Percentiles rank a stretch among this genome's conserved stretches.
Evolutionary conservation across 768 basidiomycete species (phyloP).

Genomic region (Ephemerocybe angulata): DNA sequence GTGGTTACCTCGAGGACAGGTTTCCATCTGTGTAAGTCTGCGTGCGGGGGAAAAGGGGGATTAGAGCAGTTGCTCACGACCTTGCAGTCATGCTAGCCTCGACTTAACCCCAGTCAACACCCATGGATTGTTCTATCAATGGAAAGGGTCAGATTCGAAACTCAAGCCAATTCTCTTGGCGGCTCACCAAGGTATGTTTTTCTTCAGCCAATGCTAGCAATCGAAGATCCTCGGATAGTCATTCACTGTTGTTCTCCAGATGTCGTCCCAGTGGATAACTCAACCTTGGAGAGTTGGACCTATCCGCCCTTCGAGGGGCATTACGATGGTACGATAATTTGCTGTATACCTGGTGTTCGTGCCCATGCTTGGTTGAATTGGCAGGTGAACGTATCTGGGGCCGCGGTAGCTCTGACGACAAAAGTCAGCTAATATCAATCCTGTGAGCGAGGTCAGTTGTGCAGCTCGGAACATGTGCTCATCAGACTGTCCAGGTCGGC

Average conservation of each 20-base stretch:
- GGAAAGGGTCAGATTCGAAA: conserved; percentile 13
- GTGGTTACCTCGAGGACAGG: conserved; percentile 22
- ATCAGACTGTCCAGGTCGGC: conserved; percentile 10
- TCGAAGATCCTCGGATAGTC: neutral
- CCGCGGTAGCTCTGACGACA: conserved; percentile 28
- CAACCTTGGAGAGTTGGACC: conserved; percentile 25
- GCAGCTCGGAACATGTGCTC: neutral
- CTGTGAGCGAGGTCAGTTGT: too few species aligned
- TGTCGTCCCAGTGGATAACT: conserved; percentile 15
- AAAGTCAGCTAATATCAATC: conserved; percentile 29
- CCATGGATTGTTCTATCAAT: conserved; percentile 4
- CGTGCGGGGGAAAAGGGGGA: neutral
- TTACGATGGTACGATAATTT: conserved; percentile 2
- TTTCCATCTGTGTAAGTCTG: conserved; percentile 26
- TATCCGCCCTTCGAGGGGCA: conserved; percentile 28
- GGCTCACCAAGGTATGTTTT: conserved; percentile 29
- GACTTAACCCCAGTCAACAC: conserved; percentile 11
- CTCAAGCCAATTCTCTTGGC: conserved; percentile 28
- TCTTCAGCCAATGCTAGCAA: conserved; percentile 10
- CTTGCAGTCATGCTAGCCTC: conserved; percentile 17
- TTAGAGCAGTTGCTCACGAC: neutral
- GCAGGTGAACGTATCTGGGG: conserved; percentile 27
- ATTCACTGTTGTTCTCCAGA: neutral
- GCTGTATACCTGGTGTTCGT: neutral
- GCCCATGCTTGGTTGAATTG: conserved; percentile 9